phyloP scores from a whole-genome alignment of 768 basidiomycete species.

The Suillus cothurnatus region DNA sequence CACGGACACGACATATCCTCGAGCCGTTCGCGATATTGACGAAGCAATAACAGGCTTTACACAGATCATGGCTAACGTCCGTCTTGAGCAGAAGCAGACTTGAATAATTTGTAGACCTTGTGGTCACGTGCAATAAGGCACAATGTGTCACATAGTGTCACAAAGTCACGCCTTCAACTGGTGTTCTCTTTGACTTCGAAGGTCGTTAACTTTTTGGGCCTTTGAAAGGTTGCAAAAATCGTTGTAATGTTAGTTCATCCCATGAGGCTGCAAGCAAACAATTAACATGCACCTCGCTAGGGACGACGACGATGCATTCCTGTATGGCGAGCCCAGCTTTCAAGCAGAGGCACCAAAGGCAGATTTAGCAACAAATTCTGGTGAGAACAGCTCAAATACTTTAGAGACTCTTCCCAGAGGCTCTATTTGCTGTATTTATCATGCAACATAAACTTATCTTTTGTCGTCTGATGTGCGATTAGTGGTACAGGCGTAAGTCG shows the following conservation, averaged over 20 bases:
- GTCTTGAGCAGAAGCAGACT: not conserved
- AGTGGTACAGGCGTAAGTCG: slow-evolving; percentile 69
- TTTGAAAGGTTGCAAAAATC: slow-evolving; percentile 4
- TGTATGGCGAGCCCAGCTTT: slow-evolving; percentile 59
- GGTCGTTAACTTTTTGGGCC: slow-evolving; percentile 16
- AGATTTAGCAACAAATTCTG: slow-evolving; percentile 38
- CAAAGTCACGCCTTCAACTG: slow-evolving; percentile 26
- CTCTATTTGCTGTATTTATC: slow-evolving; percentile 36
- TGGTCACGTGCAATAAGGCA: slow-evolving; percentile 1
- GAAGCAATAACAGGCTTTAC: slow-evolving; percentile 10
- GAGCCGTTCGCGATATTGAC: slow-evolving; percentile 27
- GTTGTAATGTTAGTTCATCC: slow-evolving; percentile 25
- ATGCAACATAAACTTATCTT: slow-evolving; percentile 43
- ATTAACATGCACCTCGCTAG: slow-evolving; percentile 38
- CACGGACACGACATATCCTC: slow-evolving; percentile 61
- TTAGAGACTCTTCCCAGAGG: slow-evolving; percentile 29
- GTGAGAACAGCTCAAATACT: slow-evolving; percentile 44
- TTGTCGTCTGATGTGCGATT: slow-evolving; percentile 41
- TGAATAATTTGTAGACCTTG: slow-evolving; percentile 1
- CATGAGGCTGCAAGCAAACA: slow-evolving; percentile 10
- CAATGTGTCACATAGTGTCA: slow-evolving; percentile 26
- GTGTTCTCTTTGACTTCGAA: slow-evolving; percentile 21
- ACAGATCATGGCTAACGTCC: slow-evolving; percentile 13
- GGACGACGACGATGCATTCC: slow-evolving; percentile 83
- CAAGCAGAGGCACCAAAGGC: slow-evolving; percentile 34